These are phyloP conservation scores for Triglochin maritima DNA, from an alignment of 106 monocot species.

Conservation along the genomic window DNA sequence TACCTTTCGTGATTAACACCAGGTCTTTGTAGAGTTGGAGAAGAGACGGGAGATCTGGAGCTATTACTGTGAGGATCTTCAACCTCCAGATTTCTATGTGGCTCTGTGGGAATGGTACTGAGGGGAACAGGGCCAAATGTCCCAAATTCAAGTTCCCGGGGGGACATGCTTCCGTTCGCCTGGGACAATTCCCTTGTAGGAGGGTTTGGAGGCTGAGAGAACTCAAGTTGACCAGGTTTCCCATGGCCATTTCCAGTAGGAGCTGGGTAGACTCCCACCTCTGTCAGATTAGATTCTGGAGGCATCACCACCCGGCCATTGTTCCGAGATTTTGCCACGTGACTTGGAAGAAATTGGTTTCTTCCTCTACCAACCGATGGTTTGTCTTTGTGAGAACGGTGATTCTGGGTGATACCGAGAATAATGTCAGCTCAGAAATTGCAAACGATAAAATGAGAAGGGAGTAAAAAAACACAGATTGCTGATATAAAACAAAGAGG, in stretches of 20 bases:
- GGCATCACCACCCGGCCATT: conserved; percentile 3
- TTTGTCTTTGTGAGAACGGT: conserved; percentile 24
- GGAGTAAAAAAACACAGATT: not conserved
- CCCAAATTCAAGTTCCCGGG: conserved; percentile 39
- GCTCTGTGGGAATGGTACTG: conserved; percentile 5
- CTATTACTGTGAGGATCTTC: conserved; percentile 7
- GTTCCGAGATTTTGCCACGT: conserved; percentile 13
- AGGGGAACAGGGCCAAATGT: conserved; percentile 28
- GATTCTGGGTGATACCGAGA: conserved; percentile 27
- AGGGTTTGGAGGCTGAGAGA: conserved; percentile 10
- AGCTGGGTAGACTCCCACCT: conserved; percentile 9
- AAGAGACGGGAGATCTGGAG: conserved; percentile 7
- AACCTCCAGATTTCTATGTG: conserved; percentile 9
- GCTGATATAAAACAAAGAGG: not conserved
- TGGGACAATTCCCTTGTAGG: conserved; percentile 13
- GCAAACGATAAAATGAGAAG: not conserved
- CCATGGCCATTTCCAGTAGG: conserved; percentile 14
- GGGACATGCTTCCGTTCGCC: conserved; percentile 11
- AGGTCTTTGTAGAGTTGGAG: conserved; percentile 13
- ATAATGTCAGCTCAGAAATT: not conserved
- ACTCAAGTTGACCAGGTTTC: conserved; percentile 6
- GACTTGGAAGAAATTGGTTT: conserved; percentile 12
- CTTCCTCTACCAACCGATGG: conserved; percentile 31
- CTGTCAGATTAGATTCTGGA: conserved; percentile 9
- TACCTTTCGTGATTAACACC: conserved; percentile 21